Evolutionary conservation across 257 asterid genomes (phyloP).

Genomic region (Parsonsia alboflavescens): DNA sequence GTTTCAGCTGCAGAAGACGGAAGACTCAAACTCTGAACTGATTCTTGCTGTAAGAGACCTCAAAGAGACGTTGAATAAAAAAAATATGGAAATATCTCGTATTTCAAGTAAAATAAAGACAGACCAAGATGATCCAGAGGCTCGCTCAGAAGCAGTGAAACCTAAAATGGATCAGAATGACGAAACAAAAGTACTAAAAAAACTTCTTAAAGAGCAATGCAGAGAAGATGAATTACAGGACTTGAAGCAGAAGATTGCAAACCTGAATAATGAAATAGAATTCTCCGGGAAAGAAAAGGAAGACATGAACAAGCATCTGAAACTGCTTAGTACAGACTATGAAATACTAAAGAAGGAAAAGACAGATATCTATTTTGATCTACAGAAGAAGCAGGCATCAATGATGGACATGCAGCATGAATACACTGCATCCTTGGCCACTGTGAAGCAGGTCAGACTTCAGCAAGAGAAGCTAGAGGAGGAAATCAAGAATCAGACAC

Average conservation of each 20-base stretch:
- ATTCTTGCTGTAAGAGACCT: slow-evolving; percentile 80
- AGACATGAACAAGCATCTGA: slow-evolving; percentile 38
- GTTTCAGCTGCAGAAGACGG: slow-evolving; percentile 63
- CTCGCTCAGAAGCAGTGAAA: slow-evolving; percentile 24
- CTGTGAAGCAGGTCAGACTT: slow-evolving; percentile 35
- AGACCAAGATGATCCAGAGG: slow-evolving; percentile 35
- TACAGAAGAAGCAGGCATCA: slow-evolving; percentile 44
- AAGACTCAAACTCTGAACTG: slow-evolving; percentile 85
- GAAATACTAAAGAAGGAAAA: slow-evolving; percentile 48
- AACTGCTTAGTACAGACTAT: slow-evolving; percentile 46
- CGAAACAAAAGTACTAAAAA: slow-evolving; percentile 27
- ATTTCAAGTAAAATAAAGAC: slow-evolving; percentile 54
- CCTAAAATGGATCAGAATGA: slow-evolving; percentile 24
- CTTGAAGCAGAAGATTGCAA: slow-evolving; percentile 46
- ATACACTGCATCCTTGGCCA: slow-evolving; percentile 35
- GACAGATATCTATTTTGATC: slow-evolving; percentile 35
- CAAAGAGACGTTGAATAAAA: slow-evolving; percentile 57
- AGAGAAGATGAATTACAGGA: slow-evolving; percentile 42
- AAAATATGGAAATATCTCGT: slow-evolving; percentile 53
- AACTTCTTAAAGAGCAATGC: slow-evolving; percentile 20
- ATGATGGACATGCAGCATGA: slow-evolving; percentile 45
- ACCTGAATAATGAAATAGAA: slow-evolving; percentile 57
- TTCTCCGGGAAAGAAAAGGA: slow-evolving; percentile 53
- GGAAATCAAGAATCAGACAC: slow-evolving; percentile 41
- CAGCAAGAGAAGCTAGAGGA: slow-evolving; percentile 50